Evolutionary conservation across 108 stramenopile species (phyloP).

Genomic region (Nitzschia sp.): DNA sequence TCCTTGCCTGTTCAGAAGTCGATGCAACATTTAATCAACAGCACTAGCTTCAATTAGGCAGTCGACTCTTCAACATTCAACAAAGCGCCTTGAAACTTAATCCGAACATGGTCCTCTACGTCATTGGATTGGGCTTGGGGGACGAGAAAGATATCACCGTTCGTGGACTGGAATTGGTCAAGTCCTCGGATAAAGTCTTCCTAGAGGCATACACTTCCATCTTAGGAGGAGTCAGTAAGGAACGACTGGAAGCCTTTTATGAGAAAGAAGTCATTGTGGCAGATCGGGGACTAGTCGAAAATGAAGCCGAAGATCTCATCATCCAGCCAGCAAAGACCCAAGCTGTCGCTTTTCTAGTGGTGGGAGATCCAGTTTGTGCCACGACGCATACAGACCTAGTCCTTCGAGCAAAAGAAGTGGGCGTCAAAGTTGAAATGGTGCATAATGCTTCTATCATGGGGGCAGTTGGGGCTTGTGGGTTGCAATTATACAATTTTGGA

Average conservation of each 20-base stretch:
- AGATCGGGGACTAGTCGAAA: conserved; percentile 94
- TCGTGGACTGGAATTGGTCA: conserved; percentile 95
- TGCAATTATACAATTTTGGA: conserved; percentile 98
- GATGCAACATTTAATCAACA: too few species aligned
- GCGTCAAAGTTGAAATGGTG: conserved; percentile 88
- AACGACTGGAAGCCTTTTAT: conserved; percentile 88
- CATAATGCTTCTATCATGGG: conserved; percentile 99
- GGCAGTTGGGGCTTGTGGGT: conserved; percentile 94
- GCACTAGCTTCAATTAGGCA: too few species aligned
- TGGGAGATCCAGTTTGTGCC: conserved; percentile 98
- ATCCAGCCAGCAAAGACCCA: conserved; percentile 73
- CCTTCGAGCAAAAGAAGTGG: conserved; percentile 79
- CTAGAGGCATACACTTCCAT: conserved; percentile 98
- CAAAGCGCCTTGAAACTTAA: neutral
- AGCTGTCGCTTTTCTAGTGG: conserved; percentile 94
- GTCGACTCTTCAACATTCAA: too few species aligned
- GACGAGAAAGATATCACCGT: conserved; percentile 99
- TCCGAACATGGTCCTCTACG: conserved; percentile 90
- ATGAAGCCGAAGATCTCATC: conserved; percentile 91
- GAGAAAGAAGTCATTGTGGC: conserved; percentile 87
- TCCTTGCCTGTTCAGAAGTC: too few species aligned
- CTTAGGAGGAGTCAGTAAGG: conserved; percentile 82
- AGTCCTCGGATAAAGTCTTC: conserved; percentile 79
- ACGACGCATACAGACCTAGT: conserved; percentile 98
- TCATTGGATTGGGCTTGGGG: conserved; percentile 97